These are phyloP conservation scores for Rhizophora mangle DNA, from an alignment of 345 rosid species.

Conservation along the genomic window DNA sequence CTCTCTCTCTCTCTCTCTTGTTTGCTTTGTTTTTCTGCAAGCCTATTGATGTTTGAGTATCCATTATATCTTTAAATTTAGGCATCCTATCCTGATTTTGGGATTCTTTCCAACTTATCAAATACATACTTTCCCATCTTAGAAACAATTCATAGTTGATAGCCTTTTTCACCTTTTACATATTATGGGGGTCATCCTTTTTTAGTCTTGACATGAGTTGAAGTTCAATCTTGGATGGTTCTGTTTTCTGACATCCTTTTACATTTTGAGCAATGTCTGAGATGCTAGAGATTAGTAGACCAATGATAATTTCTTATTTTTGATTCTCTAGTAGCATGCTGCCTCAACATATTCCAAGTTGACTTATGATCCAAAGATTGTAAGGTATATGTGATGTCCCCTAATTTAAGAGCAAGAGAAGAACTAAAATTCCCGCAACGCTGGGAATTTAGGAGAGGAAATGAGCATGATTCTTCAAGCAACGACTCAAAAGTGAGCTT, in stretches of 20 bases:
- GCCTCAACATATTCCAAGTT: constrained; percentile 4
- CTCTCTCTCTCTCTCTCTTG: too few species aligned
- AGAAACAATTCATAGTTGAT: background rate
- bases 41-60: background rate
- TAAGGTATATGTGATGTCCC: constrained; percentile 12
- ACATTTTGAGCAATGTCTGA: too few species aligned
- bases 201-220: constrained; percentile 4
- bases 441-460: constrained; percentile 47
- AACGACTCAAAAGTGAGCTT: constrained; percentile 33
- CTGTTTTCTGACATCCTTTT: background rate
- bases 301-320: background rate
- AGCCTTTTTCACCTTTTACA: background rate
- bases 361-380: background rate
- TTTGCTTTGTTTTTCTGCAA: too few species aligned
- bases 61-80: background rate
- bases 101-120: too few species aligned
- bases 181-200: background rate
- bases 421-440: constrained; percentile 42
- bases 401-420: constrained; percentile 22
- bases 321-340: constrained; percentile 1
- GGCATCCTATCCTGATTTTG: background rate
- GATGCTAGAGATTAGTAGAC: background rate
- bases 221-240: background rate
- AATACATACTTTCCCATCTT: background rate
- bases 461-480: constrained; percentile 42